Base-by-base conservation (phyloP, 2,329 filamentous ascomycete species). In the Neofusicoccum parvum region DNA sequence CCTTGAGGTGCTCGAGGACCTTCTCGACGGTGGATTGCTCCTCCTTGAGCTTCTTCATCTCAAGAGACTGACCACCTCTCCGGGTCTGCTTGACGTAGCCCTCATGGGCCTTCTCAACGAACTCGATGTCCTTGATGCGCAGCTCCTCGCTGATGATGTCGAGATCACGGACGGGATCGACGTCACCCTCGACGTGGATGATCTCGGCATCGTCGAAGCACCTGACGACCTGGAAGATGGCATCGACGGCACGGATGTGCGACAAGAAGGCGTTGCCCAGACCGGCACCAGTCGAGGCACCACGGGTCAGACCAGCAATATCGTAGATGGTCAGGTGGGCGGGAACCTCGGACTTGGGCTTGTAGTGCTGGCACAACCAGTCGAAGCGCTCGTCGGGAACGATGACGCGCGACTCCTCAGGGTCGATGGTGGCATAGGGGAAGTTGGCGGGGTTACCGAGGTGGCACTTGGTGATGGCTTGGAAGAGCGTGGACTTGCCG, bases 361-460 rank as follows among this genome's bases (percentile, higher is more conserved):
- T 94, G 87, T 98, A 99, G 80, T 97, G 95, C 72, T 95, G 86
- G 80, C 89, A 91, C 62, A 99, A 86, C 94, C 93, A 97, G 84
- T 98, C 93, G 81, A 92, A 99, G 68, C 95, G 91, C 69, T 92
- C 92, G 82, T 99, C 95, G 53, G 95, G 96, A 39, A 99, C 95
- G 73, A 99, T 88, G 80, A 99, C 95, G 73, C 94, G 92, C 69
- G 95, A 92, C 84, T 99, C 95, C 85, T 99, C 96, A 54, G 95
- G 95, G 72, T 99, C 94, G 81, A 99, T 99, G 75, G 95, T 99
- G 77, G 95, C 95, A 85, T 96, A 99, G 65, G 95, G 95, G 79
- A 98, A 99, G 84, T 99, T 99, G 84, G 95, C 95, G 74, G 96
- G 96, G 85, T 98, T 99, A 83, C 96, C 95, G 75, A 99, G 90